Conservation (phyloP, 148 eudicot species). For the Rhododendron molle region DNA sequence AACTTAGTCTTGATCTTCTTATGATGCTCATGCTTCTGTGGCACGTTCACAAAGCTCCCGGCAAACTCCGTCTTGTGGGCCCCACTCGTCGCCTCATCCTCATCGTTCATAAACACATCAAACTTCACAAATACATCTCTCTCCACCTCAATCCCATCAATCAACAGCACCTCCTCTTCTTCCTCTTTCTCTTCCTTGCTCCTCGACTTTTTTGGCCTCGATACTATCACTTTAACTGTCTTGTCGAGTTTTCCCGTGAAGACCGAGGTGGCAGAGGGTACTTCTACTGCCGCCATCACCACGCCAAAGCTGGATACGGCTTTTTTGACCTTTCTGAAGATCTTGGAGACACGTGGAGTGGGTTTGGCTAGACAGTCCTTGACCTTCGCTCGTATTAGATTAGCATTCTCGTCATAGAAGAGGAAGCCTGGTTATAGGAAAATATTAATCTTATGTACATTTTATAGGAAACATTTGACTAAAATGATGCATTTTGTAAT, state of each 20-base stretch:
- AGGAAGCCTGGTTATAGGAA: neutral
- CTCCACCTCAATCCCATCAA: conserved; percentile 41
- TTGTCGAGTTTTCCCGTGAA: conserved; percentile 45
- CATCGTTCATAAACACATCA: conserved; percentile 71
- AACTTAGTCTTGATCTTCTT: conserved; percentile 49
- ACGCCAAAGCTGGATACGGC: conserved; percentile 19
- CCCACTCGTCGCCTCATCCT: conserved; percentile 39
- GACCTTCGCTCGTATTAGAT: neutral
- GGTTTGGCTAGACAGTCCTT: conserved; percentile 31
- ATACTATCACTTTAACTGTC: conserved; percentile 39
- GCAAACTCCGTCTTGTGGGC: conserved; percentile 64
- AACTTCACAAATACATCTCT: conserved; percentile 53
- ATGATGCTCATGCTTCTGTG: conserved; percentile 45
- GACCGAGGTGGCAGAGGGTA: neutral
- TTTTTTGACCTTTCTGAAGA: conserved; percentile 20
- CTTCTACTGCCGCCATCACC: conserved; percentile 31
- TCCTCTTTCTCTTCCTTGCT: conserved; percentile 54
- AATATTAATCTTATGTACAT: no score
- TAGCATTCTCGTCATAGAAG: neutral
- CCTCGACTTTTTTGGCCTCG: conserved; percentile 62
- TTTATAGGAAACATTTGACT: no score
- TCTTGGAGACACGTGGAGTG: conserved; percentile 13
- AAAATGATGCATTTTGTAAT: no score
- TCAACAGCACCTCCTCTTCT: conserved; percentile 46
- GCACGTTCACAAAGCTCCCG: conserved; percentile 82